Evolutionary conservation across 495 filamentous ascomycete species (phyloP).

Genomic region (Penicillium arizonense): DNA sequence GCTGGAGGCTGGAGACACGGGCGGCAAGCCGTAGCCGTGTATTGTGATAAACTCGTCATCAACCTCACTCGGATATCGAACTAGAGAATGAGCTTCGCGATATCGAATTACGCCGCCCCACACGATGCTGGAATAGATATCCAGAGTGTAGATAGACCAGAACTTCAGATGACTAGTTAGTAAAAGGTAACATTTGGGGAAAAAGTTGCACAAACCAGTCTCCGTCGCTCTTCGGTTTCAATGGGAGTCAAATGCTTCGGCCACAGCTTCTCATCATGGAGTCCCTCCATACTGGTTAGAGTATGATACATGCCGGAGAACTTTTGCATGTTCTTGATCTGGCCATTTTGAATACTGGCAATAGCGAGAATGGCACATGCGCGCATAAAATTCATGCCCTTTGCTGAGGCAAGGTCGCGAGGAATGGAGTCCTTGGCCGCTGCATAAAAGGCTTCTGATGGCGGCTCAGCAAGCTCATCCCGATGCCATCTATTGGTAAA

Average conservation of each 20-base stretch:
- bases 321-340: slow-evolving; percentile 47
- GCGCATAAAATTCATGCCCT: slow-evolving; percentile 44
- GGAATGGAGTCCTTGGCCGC: slow-evolving; percentile 43
- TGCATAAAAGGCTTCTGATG: slow-evolving; percentile 46
- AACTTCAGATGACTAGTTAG: slow-evolving; percentile 27
- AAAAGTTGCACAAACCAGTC: slow-evolving; percentile 34
- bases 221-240: slow-evolving; percentile 46
- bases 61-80: slow-evolving; percentile 44
- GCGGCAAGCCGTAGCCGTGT: slow-evolving; percentile 23
- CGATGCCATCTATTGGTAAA: slow-evolving; percentile 27
- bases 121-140: slow-evolving; percentile 48
- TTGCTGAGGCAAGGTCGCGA: slow-evolving; percentile 32
- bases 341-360: slow-evolving; percentile 45
- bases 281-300: slow-evolving; percentile 39
- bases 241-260: slow-evolving; percentile 38
- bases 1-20: slow-evolving; percentile 12
- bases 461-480: slow-evolving; percentile 25
- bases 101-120: slow-evolving; percentile 46
- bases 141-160: slow-evolving; percentile 54
- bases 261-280: slow-evolving; percentile 52
- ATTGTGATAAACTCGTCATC: slow-evolving; percentile 40
- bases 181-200: neutral
- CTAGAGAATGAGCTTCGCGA: slow-evolving; percentile 41
- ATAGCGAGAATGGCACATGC: slow-evolving; percentile 46
- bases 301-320: slow-evolving; percentile 47